phyloP scores from a whole-genome alignment of 441 rosid species.

The Hura crepitans region DNA sequence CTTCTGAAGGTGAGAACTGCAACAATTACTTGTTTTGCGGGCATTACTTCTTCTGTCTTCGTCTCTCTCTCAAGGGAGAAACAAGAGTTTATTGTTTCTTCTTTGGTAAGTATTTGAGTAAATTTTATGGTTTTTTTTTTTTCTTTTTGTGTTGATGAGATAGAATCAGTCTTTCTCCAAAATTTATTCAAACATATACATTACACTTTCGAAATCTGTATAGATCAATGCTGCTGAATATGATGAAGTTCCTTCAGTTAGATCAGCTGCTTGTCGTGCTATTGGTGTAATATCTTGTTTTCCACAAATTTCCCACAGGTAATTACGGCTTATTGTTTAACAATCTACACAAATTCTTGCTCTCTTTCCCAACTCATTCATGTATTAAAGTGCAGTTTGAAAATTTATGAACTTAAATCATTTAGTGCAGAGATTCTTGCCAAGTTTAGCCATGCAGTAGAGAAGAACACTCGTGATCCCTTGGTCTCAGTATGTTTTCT shows the following conservation, averaged over 20 bases:
- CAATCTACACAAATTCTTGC: conserved; percentile 12
- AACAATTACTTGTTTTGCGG: conserved; percentile 85
- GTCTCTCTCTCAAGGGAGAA: conserved; percentile 48
- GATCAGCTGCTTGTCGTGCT: conserved; percentile 95
- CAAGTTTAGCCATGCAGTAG: conserved; percentile 69
- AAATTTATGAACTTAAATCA: conserved; percentile 36
- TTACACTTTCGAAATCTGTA: conserved; percentile 23
- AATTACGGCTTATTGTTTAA: conserved; percentile 23
- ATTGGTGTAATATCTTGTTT: conserved; percentile 87
- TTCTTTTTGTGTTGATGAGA: conserved; percentile 9
- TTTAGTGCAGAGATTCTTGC: conserved; percentile 74
- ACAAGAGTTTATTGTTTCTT: conserved; percentile 58
- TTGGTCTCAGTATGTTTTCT: conserved; percentile 53
- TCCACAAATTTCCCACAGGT: conserved; percentile 65
- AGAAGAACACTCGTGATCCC: conserved; percentile 60
- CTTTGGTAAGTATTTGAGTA: conserved; percentile 49
- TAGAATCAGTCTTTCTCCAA: neutral
- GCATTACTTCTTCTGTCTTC: conserved; percentile 76
- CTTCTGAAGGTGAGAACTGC: conserved; percentile 75
- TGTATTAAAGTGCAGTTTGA: conserved; percentile 23
- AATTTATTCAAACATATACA: conserved; percentile 11
- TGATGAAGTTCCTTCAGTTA: conserved; percentile 72
- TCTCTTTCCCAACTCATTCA: conserved; percentile 17
- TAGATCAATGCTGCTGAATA: conserved; percentile 62
- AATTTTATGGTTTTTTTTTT: too few relatives aligned